Evolutionary conservation across 345 rosid species (phyloP), one percentile per base, ranked within the genome.

Genomic region (Murraya koenigii): DNA sequence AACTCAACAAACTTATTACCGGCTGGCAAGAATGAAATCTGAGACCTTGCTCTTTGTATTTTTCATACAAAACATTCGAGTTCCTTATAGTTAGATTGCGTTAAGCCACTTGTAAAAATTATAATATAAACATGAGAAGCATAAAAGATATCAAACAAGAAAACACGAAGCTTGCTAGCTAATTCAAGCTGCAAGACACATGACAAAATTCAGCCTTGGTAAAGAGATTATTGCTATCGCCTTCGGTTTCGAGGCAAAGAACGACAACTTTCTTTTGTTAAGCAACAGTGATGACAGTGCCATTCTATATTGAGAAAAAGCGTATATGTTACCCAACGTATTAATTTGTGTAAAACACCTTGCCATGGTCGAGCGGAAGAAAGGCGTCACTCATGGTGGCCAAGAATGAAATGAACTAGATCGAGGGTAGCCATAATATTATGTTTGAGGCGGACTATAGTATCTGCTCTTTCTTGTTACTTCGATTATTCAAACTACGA

Each of bases 1-100:
- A 44, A 64, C 38, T 44, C 26, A 25, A 71, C 8, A 32, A 59
- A 44, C 13, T 66, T 28, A 8, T 17, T 11, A 62, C 26, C 25
- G 71, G 71, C 17, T 11, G 1, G 6, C 28, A 61, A 25, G 44
- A 66, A 71, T 11, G 25, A 69, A 32, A 15, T 67, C 84, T n/a
- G n/a, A 32, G 33, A 93, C 99, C 97, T 89, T 93, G 86, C 10
- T 72, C 81, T n/a, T 91, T 93, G 92, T 92, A 89, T 60, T 92
- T 95, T 36, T 90, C 95, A 76, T 92, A 92, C 80, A 93, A 22
- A 79, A 89, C 85, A 78, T 91, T 95, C 83, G 93, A n/a, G 69
- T 71, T 94, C 97, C 89, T 93, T 93, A 91, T 93, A 94, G 89
- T 93, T 94, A 2, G 95, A 88, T 33, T 91, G 88, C 0, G 98